Conservation (phyloP, 331 rosid genomes). For the Malus hybrid region DNA sequence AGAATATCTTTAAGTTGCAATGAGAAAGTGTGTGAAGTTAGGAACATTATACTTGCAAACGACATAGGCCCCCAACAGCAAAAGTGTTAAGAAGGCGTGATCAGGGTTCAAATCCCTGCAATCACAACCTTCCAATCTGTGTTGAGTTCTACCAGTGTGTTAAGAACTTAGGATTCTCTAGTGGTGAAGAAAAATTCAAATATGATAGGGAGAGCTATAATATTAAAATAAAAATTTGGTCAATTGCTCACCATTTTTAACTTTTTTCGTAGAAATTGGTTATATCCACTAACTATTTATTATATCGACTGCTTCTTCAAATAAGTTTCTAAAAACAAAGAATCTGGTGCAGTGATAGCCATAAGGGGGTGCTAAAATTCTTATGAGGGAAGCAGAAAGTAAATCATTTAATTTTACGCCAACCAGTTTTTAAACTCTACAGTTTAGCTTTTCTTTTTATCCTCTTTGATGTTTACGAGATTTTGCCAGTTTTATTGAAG, state of each 20-base stretch:
- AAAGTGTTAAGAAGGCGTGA: neutral
- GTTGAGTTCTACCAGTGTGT: neutral
- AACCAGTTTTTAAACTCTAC: no score
- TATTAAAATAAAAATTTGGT: neutral
- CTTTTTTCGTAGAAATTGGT: neutral
- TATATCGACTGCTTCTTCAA: no score
- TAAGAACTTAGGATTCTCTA: neutral
- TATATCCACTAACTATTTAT: no score
- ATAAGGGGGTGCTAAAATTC: no score
- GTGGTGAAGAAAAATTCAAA: neutral
- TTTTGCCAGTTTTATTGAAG: no score
- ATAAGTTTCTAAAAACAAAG: no score
- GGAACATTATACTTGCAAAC: neutral
- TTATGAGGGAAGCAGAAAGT: no score
- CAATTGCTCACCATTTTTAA: neutral
- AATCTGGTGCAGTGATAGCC: no score
- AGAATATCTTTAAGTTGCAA: neutral
- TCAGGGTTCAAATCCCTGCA: neutral
- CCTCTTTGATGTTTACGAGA: no score
- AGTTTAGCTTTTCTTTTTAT: no score
- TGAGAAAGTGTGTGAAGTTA: neutral
- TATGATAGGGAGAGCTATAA: neutral
- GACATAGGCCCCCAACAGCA: neutral
- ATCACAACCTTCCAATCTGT: neutral
- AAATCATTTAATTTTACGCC: no score